Evolutionary conservation across 768 basidiomycete genomes (phyloP), one percentile per base, ranked within the genome.

Genomic region (Lepiota brunneoincarnata): DNA sequence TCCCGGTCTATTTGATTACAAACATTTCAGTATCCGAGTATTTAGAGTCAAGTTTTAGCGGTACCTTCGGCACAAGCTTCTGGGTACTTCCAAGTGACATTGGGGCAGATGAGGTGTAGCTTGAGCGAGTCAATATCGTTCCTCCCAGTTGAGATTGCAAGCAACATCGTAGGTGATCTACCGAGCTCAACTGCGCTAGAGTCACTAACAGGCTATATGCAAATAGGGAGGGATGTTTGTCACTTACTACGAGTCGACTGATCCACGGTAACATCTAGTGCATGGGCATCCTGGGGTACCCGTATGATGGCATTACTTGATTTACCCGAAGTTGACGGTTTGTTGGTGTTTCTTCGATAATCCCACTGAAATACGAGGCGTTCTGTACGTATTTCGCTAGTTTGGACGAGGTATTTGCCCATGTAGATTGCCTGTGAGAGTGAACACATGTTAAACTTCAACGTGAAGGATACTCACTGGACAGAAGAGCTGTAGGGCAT

Each of bases 331-430:
- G 65, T 55, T 18, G 61, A 35, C 9, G 63, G 31, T 56, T 73
- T 73, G 54, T 72, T 60, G n/a, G 62, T 44, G n/a, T 63, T 38
- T 58, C 73, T 74, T 51, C 77, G 73, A 61, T 83, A 73, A 37
- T 72, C 73, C 79, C 85, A 88, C 62, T 89, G 85, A 41, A 95
- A 75, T 42, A 78, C 71, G 14, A 94, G 74, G 26, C 76, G 79
- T 3, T 85, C 78, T 53, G 89, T 70, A 14, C 78, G 81, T 20
- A 89, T 73, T 67, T 91, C 86, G 14, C 80, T 87, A 34, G 76
- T 75, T 31, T 91, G 87, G 21, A 89, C 72, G 2, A 82, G 60
- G 63, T 87, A 91, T 1, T 78, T 75, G 10, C 94, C 95, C 42
- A 76, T 72, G 14, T 83, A 76, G 3, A 89, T 79, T 14, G 84